phyloP scores from a whole-genome alignment of 2,329 filamentous ascomycete species.

The Tolypocladium amazonense region DNA sequence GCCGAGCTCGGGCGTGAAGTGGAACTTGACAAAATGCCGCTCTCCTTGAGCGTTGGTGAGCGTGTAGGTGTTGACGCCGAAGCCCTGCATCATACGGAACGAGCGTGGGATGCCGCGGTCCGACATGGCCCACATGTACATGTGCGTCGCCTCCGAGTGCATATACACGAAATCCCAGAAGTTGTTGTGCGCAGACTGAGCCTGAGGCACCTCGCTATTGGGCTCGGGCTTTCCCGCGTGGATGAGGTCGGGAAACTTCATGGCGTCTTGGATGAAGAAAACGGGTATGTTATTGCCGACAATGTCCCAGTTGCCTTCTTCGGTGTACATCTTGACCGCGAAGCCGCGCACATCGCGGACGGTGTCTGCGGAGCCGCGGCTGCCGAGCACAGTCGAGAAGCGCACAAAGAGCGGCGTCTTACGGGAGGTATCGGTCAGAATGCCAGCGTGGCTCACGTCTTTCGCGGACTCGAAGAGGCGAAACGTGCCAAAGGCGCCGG shows the following conservation, averaged over 20 bases:
- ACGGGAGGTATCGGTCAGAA: conserved; percentile 45
- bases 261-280: conserved; percentile 61
- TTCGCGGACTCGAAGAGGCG: conserved; percentile 53
- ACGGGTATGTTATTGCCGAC: conserved; percentile 60
- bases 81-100: conserved; percentile 78
- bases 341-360: conserved; percentile 78
- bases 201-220: conserved; percentile 63
- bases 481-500: conserved; percentile 62
- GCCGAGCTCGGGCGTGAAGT: conserved; percentile 63
- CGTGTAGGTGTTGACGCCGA: conserved; percentile 71
- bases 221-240: conserved; percentile 65
- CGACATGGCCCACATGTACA: conserved; percentile 72
- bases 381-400: conserved; percentile 71
- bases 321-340: conserved; percentile 54
- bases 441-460: conserved; percentile 56
- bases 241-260: conserved; percentile 54
- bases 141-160: conserved; percentile 62
- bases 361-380: conserved; percentile 66
- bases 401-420: conserved; percentile 35
- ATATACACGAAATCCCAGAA: conserved; percentile 64
- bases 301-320: conserved; percentile 60
- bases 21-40: conserved; percentile 67
- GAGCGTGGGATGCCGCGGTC: conserved; percentile 64
- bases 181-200: conserved; percentile 60
- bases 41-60: conserved; percentile 58